Evolutionary conservation across 1,139 yeast species (phyloP).

Genomic region (Magnusiomyces suaveolens): DNA sequence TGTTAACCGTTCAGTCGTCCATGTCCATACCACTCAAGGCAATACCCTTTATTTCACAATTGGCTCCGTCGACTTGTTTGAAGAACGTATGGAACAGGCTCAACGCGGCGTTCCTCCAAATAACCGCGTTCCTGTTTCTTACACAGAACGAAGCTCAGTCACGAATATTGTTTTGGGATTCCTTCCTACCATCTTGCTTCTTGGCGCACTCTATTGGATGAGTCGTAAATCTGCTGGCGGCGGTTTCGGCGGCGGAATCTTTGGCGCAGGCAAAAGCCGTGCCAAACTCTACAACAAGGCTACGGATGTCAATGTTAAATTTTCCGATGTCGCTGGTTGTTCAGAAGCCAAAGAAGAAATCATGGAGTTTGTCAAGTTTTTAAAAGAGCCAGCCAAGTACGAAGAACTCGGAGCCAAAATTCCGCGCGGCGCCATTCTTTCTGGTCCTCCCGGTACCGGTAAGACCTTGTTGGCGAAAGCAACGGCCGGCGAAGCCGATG

Average conservation of each 20-base stretch:
- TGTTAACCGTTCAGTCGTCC: slow-evolving; percentile 38
- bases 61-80: slow-evolving; percentile 90
- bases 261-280: slow-evolving; percentile 67
- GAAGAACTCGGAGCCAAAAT: slow-evolving; percentile 91
- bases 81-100: slow-evolving; percentile 64
- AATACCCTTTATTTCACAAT: slow-evolving; percentile 55
- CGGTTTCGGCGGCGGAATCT: slow-evolving; percentile 33
- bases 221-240: slow-evolving; percentile 36
- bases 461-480: slow-evolving; percentile 95
- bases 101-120: slow-evolving; percentile 57
- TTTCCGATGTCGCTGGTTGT: slow-evolving; percentile 95
- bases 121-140: slow-evolving; percentile 76
- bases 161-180: slow-evolving; percentile 59
- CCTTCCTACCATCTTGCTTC: slow-evolving; percentile 70
- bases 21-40: slow-evolving; percentile 4
- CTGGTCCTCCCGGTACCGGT: slow-evolving; percentile 99
- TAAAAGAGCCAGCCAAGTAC: slow-evolving; percentile 80
- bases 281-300: slow-evolving; percentile 91
- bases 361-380: slow-evolving; percentile 91
- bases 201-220: slow-evolving; percentile 75
- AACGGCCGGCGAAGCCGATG: slow-evolving; percentile 98
- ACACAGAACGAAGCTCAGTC: slow-evolving; percentile 57
- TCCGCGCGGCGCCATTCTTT: slow-evolving; percentile 93
- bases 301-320: slow-evolving; percentile 76
- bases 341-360: slow-evolving; percentile 96